Conservation (phyloP, 148 eudicot genomes). For the Pouteria glomerata region DNA sequence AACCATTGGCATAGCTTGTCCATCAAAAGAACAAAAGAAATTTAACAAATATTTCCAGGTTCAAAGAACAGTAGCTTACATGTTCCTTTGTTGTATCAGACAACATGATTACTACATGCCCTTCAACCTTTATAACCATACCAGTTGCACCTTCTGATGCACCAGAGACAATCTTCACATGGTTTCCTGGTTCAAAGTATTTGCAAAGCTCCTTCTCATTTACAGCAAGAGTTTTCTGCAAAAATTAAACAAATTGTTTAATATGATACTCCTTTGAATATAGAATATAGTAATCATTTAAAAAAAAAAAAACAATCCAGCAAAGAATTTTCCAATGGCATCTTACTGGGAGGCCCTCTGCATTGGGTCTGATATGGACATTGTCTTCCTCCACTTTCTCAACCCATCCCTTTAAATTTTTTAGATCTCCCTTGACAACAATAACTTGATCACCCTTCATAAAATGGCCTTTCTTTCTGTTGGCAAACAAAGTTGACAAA, state of each 20-base stretch:
- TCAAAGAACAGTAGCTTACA: slow-evolving; percentile 32
- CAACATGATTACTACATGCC: slow-evolving; percentile 74
- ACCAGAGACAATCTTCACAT: slow-evolving; percentile 93
- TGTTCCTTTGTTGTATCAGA: slow-evolving; percentile 97
- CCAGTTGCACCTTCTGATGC: slow-evolving; percentile 95
- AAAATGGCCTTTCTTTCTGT: slow-evolving; percentile 97
- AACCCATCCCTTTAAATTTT: slow-evolving; percentile 87
- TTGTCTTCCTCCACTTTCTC: slow-evolving; percentile 95
- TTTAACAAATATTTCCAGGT: neutral
- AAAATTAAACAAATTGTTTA: neutral
- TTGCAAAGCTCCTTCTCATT: slow-evolving; percentile 92
- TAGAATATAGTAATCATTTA: neutral
- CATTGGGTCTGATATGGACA: slow-evolving; percentile 84
- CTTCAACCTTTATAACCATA: slow-evolving; percentile 92
- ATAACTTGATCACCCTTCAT: slow-evolving; percentile 97
- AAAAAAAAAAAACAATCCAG: neutral
- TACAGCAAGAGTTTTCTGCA: slow-evolving; percentile 80
- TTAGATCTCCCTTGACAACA: slow-evolving; percentile 87
- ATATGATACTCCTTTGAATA: neutral
- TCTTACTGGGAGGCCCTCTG: slow-evolving; percentile 70
- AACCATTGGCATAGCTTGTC: slow-evolving; percentile 3
- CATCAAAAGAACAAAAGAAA: neutral
- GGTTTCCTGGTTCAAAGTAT: slow-evolving; percentile 94
- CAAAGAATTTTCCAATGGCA: neutral
- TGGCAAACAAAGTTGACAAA: slow-evolving; percentile 81